phyloP scores from a whole-genome alignment of 495 filamentous ascomycete genomes.

The Aspergillus conjunctus region DNA sequence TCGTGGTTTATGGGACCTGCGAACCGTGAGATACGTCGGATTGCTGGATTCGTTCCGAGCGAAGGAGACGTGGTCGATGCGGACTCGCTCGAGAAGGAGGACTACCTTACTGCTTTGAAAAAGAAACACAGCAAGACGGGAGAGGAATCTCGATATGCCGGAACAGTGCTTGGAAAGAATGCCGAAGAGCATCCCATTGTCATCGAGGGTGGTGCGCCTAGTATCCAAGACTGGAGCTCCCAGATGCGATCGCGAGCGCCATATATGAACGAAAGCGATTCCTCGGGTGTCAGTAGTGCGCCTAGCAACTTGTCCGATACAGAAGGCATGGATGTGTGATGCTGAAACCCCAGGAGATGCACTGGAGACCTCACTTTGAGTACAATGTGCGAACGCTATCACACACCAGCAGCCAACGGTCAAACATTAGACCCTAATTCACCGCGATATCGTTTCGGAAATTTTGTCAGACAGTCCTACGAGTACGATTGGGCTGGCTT shows the following conservation, averaged over 20 bases:
- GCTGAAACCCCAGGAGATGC: not conserved
- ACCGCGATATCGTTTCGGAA: not conserved
- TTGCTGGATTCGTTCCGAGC: conserved; percentile 57
- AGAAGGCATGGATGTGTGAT: conserved; percentile 45
- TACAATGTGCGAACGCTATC: not conserved
- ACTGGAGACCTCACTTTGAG: not conserved
- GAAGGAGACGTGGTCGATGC: conserved; percentile 49
- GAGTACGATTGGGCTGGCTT: not conserved
- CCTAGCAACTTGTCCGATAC: conserved; percentile 47
- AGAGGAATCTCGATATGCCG: conserved; percentile 77
- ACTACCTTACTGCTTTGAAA: conserved; percentile 77
- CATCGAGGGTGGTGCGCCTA: conserved; percentile 73
- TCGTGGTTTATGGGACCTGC: conserved; percentile 69
- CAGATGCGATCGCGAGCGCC: conserved; percentile 40
- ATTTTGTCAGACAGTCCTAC: not conserved
- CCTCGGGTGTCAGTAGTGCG: conserved; percentile 47
- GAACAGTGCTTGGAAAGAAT: conserved; percentile 72
- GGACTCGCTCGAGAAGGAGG: conserved; percentile 59
- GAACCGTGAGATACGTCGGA: conserved; percentile 72
- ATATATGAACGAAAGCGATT: conserved; percentile 36
- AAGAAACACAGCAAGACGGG: conserved; percentile 83
- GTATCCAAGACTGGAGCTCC: conserved; percentile 65
- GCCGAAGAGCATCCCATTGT: conserved; percentile 66
- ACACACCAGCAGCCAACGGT: not conserved
- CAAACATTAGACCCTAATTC: not conserved